Base-by-base conservation (phyloP, 1,284 basidiomycete genomes). In the Pascua guehoae region DNA sequence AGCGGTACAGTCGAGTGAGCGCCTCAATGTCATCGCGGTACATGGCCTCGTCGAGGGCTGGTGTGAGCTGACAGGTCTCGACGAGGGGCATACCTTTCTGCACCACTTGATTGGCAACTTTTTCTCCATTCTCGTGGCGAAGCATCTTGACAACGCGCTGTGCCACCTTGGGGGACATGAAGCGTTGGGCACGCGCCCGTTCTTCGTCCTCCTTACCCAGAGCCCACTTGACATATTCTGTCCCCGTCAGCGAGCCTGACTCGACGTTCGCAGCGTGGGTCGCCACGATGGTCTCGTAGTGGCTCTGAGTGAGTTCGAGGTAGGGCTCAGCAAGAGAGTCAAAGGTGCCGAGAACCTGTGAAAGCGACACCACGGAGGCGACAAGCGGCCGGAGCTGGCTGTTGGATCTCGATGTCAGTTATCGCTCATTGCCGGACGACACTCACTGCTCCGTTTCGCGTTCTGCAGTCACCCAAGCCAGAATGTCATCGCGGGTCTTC, bases 1-100 rank as follows among this genome's bases (percentile, higher is more conserved):
- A 79, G 0, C 71, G 69, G 71, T 89, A 89, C 76, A 92, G 81
- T 8, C 76, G 75, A 10, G 67, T 70, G n/a, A 94, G 75, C 0
- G 77, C 80, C 0, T 73, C 72, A 5, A 78, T 76, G 41, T 86
- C 80, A 53, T 79, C 80, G 5, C 63, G 72, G 12, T 82, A 78
- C 77, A 90, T 82, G 39, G 85, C 82, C 10, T 79, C 76, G 12
- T 83, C 79, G 38, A 90, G 63, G 16, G 83, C 88, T 88, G 50
- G n/a, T 38, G 5, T 15, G 18, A 40, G 40, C 24, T 78, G 1
- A 84, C 81, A 11, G n/a, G 88, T 66, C 83, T 84, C 87, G 39
- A 82, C 79, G 47, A 84, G 42, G 8, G 3, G 46, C 70, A 47
- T 46, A 71, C 65, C 70, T 58, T 52, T 53, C 36, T 42, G 56